phyloP scores from a whole-genome alignment of 805 yeast species.

The Yarrowia porcina region DNA sequence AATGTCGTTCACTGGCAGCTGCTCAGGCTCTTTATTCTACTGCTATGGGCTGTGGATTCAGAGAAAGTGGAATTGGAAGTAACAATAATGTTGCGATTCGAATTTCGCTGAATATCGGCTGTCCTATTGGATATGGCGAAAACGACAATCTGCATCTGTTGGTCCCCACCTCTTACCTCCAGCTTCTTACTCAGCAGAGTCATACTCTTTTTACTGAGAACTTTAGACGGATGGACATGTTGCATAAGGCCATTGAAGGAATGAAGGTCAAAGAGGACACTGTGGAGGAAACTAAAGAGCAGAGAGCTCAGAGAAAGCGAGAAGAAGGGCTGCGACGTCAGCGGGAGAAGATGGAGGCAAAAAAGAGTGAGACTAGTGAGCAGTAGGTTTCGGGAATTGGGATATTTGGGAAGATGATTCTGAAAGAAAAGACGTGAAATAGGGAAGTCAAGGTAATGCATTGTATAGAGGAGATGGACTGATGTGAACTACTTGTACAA shows the following conservation, averaged over 20 bases:
- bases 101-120: slow-evolving; percentile 67
- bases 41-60: slow-evolving; percentile 81
- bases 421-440: no score
- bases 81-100: slow-evolving; percentile 75
- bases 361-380: no score
- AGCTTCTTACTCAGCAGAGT: slow-evolving; percentile 52
- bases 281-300: slow-evolving; percentile 30
- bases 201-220: slow-evolving; percentile 66
- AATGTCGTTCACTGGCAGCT: slow-evolving; percentile 57
- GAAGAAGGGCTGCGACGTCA: slow-evolving; percentile 30
- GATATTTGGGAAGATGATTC: no score
- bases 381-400: no score
- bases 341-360: neutral
- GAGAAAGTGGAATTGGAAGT: slow-evolving; percentile 83
- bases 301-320: slow-evolving; percentile 31
- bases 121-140: slow-evolving; percentile 61
- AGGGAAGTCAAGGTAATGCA: no score
- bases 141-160: slow-evolving; percentile 36
- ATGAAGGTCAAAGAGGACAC: neutral
- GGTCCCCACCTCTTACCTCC: slow-evolving; percentile 53
- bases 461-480: no score
- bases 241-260: slow-evolving; percentile 33
- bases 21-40: slow-evolving; percentile 63
- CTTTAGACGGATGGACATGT: slow-evolving; percentile 49
- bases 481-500: no score